phyloP scores from a whole-genome alignment of 805 yeast genomes.

The Starmerella vitae region DNA sequence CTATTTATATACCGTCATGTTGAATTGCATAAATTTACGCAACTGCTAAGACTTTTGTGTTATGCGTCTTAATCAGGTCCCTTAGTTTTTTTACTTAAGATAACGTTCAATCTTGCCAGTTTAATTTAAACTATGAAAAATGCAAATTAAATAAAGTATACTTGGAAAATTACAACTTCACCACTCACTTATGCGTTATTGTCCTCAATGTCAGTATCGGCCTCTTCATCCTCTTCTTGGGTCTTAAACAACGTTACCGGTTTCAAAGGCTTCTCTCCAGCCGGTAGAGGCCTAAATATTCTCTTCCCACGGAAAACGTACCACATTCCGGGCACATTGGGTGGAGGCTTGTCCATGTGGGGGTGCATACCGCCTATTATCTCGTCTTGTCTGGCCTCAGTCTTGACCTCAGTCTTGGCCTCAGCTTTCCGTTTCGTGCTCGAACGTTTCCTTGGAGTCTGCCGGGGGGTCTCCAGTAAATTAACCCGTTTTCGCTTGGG shows the following conservation, averaged over 20 bases:
- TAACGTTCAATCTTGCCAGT: too few species aligned
- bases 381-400: background rate
- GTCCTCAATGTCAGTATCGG: slow-evolving; percentile 15
- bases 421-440: background rate
- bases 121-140: too few species aligned
- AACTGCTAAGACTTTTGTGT: too few species aligned
- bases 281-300: slow-evolving; percentile 27
- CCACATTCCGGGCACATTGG: slow-evolving; percentile 28
- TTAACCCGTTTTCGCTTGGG: slow-evolving; percentile 5
- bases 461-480: slow-evolving; percentile 12
- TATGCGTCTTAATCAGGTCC: too few species aligned
- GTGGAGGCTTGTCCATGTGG: slow-evolving; percentile 18
- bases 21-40: too few species aligned
- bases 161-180: too few species aligned
- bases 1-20: too few species aligned
- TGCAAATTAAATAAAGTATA: too few species aligned
- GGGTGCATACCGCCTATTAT: slow-evolving; percentile 10
- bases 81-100: too few species aligned
- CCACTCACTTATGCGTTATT: too few species aligned
- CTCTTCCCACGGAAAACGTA: slow-evolving; percentile 29
- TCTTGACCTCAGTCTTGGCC: background rate
- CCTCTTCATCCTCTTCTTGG: too few species aligned
- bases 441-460: slow-evolving; percentile 12
- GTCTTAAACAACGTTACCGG: slow-evolving; percentile 18
- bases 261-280: slow-evolving; percentile 18